Evolutionary conservation across 352 stramenopile species (phyloP).

Genomic region (Sclerospora graminicola): DNA sequence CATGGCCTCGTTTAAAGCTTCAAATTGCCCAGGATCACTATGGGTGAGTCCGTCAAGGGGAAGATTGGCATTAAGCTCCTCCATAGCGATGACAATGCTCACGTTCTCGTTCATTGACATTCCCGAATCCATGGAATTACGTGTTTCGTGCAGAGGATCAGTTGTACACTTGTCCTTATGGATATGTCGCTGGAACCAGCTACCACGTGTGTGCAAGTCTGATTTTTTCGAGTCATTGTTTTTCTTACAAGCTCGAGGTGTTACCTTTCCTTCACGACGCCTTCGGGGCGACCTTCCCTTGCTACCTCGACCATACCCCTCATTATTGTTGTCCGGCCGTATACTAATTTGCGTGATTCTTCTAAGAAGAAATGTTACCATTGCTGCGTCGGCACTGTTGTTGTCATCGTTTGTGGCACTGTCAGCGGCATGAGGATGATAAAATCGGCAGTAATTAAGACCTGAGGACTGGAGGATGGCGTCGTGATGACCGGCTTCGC

Average conservation of each 20-base stretch:
- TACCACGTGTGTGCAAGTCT: conserved; percentile 8
- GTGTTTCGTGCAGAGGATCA: conserved; percentile 21
- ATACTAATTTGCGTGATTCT: conserved; percentile 31
- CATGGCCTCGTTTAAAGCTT: conserved; percentile 34
- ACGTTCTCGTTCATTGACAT: conserved; percentile 43
- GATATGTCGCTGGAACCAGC: conserved; percentile 30
- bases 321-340: conserved; percentile 6
- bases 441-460: conserved; percentile 46
- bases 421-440: conserved; percentile 37
- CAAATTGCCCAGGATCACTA: conserved; percentile 19
- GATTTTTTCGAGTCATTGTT: conserved; percentile 6
- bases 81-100: conserved; percentile 31
- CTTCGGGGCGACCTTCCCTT: conserved; percentile 19
- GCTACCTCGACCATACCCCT: conserved; percentile 8
- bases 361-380: conserved; percentile 52
- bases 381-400: conserved; percentile 11
- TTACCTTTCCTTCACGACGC: conserved; percentile 4
- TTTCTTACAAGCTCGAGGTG: conserved; percentile 12
- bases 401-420: conserved; percentile 16
- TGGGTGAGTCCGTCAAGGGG: conserved; percentile 24
- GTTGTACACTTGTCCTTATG: conserved; percentile 20
- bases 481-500: conserved; percentile 46
- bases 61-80: conserved; percentile 49
- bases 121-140: conserved; percentile 36
- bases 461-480: conserved; percentile 27